These are phyloP conservation scores for Mallotus nudiflorus DNA, from an alignment of 345 rosid genomes.

Conservation along the genomic window DNA sequence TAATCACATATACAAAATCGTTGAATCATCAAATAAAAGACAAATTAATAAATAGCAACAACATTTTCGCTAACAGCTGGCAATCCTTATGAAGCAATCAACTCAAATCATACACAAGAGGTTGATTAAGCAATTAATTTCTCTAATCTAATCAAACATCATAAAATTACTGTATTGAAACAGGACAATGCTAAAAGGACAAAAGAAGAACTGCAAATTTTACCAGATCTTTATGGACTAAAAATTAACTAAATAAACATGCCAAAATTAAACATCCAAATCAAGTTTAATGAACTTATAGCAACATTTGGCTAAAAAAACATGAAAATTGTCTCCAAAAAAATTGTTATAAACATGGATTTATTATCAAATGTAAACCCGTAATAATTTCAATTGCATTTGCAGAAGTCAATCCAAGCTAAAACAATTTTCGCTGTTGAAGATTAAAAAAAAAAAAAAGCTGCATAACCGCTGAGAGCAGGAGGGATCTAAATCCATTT, in stretches of 20 bases:
- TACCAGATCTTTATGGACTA: constrained; percentile 9
- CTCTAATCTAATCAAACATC: constrained; percentile 15
- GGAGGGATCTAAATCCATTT: background rate
- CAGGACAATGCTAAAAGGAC: constrained; percentile 11
- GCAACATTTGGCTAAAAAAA: background rate
- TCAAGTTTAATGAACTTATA: background rate
- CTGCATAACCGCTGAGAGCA: background rate
- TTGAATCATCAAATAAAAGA: background rate
- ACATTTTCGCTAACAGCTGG: constrained; percentile 14
- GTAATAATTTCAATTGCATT: background rate
- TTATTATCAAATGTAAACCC: background rate
- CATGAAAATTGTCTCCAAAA: background rate
- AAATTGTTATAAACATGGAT: background rate
- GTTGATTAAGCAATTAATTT: constrained; percentile 6
- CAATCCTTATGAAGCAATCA: constrained; percentile 21
- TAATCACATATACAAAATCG: background rate
- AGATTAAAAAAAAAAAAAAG: background rate
- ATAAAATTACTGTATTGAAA: constrained; percentile 7
- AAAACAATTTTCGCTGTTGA: no score
- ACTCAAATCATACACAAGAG: background rate
- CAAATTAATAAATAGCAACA: background rate
- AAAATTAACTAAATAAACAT: background rate
- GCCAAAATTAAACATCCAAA: background rate
- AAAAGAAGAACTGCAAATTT: background rate
- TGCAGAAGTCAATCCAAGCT: background rate